Conservation (phyloP, 116 monocot genomes). For the Papilionanthe hybrid region DNA sequence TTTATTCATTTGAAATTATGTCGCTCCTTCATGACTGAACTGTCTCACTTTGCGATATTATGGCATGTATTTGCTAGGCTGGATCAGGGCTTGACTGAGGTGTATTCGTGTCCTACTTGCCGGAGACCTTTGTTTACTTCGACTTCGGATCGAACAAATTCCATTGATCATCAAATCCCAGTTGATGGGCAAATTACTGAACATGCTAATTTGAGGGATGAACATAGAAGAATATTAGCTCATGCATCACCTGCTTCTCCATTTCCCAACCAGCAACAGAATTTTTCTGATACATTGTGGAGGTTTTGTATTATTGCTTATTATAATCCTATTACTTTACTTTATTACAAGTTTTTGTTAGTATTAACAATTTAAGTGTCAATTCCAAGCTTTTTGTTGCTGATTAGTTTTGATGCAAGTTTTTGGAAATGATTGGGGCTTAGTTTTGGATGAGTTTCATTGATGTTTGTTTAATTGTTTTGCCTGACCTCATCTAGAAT, state of each 20-base stretch:
- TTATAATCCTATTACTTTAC: not conserved
- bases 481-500: not conserved
- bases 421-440: not conserved
- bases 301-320: constrained; percentile 42
- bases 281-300: constrained; percentile 54
- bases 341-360: not conserved
- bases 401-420: not conserved
- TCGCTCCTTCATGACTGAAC: not conserved
- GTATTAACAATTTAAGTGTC: not conserved
- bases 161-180: constrained; percentile 15
- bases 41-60: not conserved
- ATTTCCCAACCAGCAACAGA: constrained; percentile 45
- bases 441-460: not conserved
- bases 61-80: constrained; percentile 44
- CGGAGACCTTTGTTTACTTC: constrained; percentile 75
- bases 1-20: not conserved
- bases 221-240: constrained; percentile 35
- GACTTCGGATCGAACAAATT: constrained; percentile 25
- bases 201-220: constrained; percentile 30
- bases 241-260: constrained; percentile 29
- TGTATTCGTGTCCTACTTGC: constrained; percentile 96
- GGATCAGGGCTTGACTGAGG: constrained; percentile 81
- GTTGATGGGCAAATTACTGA: constrained; percentile 24
- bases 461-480: not conserved
- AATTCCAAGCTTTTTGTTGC: not conserved